Base-by-base conservation (phyloP, 805 yeast species). In the Suhomyces emberorum region DNA sequence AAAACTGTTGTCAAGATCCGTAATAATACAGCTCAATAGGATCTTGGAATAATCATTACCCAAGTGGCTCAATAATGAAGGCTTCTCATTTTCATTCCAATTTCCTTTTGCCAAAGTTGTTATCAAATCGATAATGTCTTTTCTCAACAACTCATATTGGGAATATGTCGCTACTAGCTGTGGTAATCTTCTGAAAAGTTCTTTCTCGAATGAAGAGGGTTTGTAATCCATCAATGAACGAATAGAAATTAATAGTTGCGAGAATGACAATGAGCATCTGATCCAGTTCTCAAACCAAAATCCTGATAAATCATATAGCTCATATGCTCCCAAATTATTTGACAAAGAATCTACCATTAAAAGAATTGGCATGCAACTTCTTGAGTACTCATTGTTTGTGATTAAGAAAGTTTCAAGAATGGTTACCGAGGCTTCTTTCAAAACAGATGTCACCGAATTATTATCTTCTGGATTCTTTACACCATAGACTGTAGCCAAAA, bases 41-140 rank as follows among this genome's bases (percentile, higher is more conserved):
- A 76, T 59, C 18, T 70, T 72, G 0, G 95, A 74, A 45, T 76
- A 72, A 14, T 70, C 66, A n/a, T 73, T 66, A 3, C 95, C 93
- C 36, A 91, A 61, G 54, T 87, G 87, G 0, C 97, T 84, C 26
- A 91, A 65, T 32, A 91, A 61, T 1, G 96, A 88, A 3, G 95
- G 95, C 22, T 81, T 75, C n/a, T 45, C 35, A 18, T 76, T 79
- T 4, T 63, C 61, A 5, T 67, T 66, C 81, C 85, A 78, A 2
- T 52, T 60, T 0, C 79, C 79, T 28, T 65, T 68, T 1, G 84
- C 78, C 28, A 85, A 55, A 4, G 73, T 64, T 4, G 81, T 74
- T 12, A 87, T 57, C 24, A 88, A 53, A 27, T 71, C 72, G 22
- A 86, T 58, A 1, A 86, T 65, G 8, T 64, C 63, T 21, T 60